Evolutionary conservation across 148 eudicot species (phyloP).

Genomic region (Amaranthus palmeri): DNA sequence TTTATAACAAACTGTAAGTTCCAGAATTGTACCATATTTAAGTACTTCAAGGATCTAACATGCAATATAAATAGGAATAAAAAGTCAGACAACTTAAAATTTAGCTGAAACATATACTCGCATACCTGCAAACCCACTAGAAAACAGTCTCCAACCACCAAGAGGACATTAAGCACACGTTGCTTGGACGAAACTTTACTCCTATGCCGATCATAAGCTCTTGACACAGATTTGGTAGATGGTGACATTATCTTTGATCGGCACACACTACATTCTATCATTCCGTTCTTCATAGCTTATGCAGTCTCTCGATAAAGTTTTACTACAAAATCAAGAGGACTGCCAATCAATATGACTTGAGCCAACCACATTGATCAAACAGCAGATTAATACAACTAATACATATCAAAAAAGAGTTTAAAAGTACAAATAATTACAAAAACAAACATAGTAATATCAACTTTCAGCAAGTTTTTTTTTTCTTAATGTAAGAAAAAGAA

Average conservation of each 20-base stretch:
- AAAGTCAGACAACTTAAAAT: not conserved
- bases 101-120: not conserved
- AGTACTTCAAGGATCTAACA: not conserved
- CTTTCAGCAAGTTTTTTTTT: not conserved
- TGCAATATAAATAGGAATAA: not conserved
- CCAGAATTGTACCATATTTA: not conserved
- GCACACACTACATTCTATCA: constrained; percentile 88
- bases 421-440: not conserved
- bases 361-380: not conserved
- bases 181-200: constrained; percentile 80
- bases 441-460: not conserved
- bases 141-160: constrained; percentile 88
- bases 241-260: constrained; percentile 71
- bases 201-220: constrained; percentile 77
- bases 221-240: constrained; percentile 52
- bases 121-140: constrained; percentile 91
- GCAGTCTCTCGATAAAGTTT: constrained; percentile 6
- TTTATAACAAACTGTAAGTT: not conserved
- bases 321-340: constrained; percentile 8
- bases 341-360: not conserved
- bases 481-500: not conserved
- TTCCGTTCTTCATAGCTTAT: constrained; percentile 59
- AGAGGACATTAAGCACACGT: constrained; percentile 60
- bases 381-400: not conserved
- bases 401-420: constrained; percentile 1